These are phyloP conservation scores for Erigeron canadensis DNA, from an alignment of 129 eudicot genomes.

Conservation along the genomic window DNA sequence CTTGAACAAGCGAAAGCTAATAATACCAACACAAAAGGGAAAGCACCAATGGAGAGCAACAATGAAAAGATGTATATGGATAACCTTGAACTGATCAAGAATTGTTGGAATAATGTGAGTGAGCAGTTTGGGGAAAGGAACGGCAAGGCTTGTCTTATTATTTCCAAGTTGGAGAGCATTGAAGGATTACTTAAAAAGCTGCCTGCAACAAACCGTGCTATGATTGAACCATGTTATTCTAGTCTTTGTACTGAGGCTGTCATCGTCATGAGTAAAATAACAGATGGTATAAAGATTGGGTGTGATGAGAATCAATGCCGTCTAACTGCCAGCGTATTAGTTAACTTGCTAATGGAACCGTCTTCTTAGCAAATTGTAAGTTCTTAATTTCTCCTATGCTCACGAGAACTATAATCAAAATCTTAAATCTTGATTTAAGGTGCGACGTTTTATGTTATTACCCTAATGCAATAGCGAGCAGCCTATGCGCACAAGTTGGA, in stretches of 20 bases:
- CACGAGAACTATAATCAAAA: too few relatives aligned
- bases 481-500: too few relatives aligned
- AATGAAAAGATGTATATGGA: neutral
- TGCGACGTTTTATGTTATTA: too few relatives aligned
- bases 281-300: neutral
- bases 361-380: neutral
- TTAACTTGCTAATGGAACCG: neutral
- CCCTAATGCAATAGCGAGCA: too few relatives aligned
- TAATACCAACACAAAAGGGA: neutral
- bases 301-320: neutral
- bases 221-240: conserved; percentile 1
- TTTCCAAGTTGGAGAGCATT: neutral
- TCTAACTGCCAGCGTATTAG: neutral
- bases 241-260: neutral
- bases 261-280: neutral
- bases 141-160: neutral
- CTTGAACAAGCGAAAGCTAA: neutral
- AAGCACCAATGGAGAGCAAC: neutral
- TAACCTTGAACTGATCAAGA: neutral
- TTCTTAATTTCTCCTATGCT: neutral
- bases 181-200: conserved; percentile 4
- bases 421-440: too few relatives aligned
- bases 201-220: neutral
- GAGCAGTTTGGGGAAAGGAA: neutral
- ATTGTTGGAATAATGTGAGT: neutral